Percentiles rank a stretch among this genome's conserved stretches.
Evolutionary conservation across 2,329 filamentous ascomycete species (phyloP).

Genomic region (Zymoseptoria tritici): DNA sequence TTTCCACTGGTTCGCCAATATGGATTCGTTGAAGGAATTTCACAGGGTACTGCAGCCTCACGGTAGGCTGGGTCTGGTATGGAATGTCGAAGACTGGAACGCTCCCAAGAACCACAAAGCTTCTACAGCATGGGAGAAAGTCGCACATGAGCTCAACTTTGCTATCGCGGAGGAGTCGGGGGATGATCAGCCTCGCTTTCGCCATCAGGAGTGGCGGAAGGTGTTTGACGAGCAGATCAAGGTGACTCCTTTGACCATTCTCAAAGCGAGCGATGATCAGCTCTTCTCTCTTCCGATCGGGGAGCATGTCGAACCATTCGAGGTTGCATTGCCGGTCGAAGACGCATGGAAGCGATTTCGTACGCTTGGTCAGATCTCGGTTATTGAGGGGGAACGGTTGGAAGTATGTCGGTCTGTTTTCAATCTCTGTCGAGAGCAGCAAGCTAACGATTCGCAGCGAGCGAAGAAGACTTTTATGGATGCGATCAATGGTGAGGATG

Average conservation of each 20-base stretch:
- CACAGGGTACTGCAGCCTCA: slow-evolving; percentile 56
- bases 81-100: slow-evolving; percentile 53
- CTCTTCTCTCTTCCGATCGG: slow-evolving; percentile 57
- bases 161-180: slow-evolving; percentile 48
- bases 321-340: slow-evolving; percentile 51
- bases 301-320: slow-evolving; percentile 51
- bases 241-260: slow-evolving; percentile 41
- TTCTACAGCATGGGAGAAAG: slow-evolving; percentile 53
- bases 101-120: slow-evolving; percentile 51
- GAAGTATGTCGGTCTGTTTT: slow-evolving; percentile 30
- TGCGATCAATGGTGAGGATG: slow-evolving; percentile 46
- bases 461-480: slow-evolving; percentile 48
- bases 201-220: slow-evolving; percentile 56
- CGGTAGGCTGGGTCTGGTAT: slow-evolving; percentile 58
- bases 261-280: slow-evolving; percentile 36
- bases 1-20: slow-evolving; percentile 58
- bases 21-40: slow-evolving; percentile 57
- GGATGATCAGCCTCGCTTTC: slow-evolving; percentile 58
- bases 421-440: not conserved
- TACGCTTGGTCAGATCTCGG: slow-evolving; percentile 61
- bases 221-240: slow-evolving; percentile 56
- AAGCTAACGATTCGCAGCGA: slow-evolving; percentile 33
- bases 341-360: slow-evolving; percentile 56
- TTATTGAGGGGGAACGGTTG: slow-evolving; percentile 46
- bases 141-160: slow-evolving; percentile 53